These are phyloP conservation scores for Cystobasidiaceae sp. DNA, from an alignment of 1,284 basidiomycete species.

Conservation along the genomic window DNA sequence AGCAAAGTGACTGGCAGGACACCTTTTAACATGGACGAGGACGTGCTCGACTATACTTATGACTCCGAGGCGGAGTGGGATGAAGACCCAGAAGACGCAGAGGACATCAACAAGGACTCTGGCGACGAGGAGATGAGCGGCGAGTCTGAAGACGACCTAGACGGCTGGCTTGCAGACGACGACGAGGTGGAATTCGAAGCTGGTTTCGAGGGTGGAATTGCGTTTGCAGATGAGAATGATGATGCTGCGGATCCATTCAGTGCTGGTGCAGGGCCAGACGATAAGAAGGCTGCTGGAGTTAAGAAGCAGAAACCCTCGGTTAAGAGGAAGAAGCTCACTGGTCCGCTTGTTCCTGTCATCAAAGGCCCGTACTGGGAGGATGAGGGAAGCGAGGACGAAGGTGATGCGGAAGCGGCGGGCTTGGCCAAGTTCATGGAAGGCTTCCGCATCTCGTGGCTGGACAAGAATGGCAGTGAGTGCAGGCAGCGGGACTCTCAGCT, in stretches of 20 bases:
- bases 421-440: constrained; percentile 2
- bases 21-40: constrained; percentile 64
- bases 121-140: constrained; percentile 38
- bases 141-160: constrained; percentile 34
- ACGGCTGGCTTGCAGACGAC: constrained; percentile 49
- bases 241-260: constrained; percentile 43
- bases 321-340: constrained; percentile 59
- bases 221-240: constrained; percentile 55
- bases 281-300: constrained; percentile 33
- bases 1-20: constrained; percentile 64
- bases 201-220: constrained; percentile 59
- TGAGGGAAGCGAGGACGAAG: constrained; percentile 48
- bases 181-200: constrained; percentile 53
- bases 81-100: constrained; percentile 63
- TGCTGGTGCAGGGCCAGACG: constrained; percentile 29
- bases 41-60: constrained; percentile 69
- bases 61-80: constrained; percentile 85
- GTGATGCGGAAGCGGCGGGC: background rate
- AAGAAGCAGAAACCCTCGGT: constrained; percentile 44
- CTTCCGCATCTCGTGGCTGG: constrained; percentile 21
- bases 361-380: constrained; percentile 55
- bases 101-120: constrained; percentile 54
- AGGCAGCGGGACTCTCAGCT: background rate
- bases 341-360: constrained; percentile 66
- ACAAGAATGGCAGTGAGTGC: constrained; percentile 4